Evolutionary conservation across 345 rosid genomes (phyloP).

Genomic region (Rhodamnia rubescens): DNA sequence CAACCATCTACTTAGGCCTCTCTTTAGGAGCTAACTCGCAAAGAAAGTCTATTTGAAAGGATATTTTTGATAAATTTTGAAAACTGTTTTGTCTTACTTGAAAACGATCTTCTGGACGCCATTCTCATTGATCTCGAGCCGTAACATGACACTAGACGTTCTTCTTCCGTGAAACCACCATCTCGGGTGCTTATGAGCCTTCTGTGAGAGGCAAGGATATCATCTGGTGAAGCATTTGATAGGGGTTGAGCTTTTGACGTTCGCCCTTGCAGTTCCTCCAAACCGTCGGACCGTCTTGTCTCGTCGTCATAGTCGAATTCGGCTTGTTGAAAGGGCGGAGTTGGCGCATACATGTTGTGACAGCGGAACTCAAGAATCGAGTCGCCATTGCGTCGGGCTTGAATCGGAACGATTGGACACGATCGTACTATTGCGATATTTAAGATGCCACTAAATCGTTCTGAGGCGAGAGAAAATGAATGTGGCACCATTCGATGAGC

Average conservation of each 20-base stretch:
- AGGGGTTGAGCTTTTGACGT: too few relatives aligned
- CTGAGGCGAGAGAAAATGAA: neutral
- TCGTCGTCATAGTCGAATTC: too few relatives aligned
- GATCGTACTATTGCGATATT: accelerated
- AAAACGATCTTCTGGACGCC: neutral
- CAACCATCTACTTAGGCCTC: too few relatives aligned
- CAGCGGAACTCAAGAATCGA: neutral
- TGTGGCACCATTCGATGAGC: neutral
- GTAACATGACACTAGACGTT: neutral
- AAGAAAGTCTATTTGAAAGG: neutral
- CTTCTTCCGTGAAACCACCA: neutral
- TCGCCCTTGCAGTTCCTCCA: too few relatives aligned
- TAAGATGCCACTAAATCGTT: neutral
- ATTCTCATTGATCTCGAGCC: neutral
- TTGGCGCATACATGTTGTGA: neutral
- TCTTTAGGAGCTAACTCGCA: too few relatives aligned
- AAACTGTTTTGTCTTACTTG: neutral
- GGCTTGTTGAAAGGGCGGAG: neutral
- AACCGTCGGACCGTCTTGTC: too few relatives aligned
- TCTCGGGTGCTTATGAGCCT: neutral
- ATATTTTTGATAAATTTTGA: neutral
- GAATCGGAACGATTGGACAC: neutral
- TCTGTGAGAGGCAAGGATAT: accelerated
- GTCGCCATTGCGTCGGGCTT: neutral
- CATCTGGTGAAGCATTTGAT: neutral